A percentile compares a stretch with the other conserved stretches of the same genome.
phyloP scores from a whole-genome alignment of 371 early-diverging fungal species.

The Fennellomyces sp. region DNA sequence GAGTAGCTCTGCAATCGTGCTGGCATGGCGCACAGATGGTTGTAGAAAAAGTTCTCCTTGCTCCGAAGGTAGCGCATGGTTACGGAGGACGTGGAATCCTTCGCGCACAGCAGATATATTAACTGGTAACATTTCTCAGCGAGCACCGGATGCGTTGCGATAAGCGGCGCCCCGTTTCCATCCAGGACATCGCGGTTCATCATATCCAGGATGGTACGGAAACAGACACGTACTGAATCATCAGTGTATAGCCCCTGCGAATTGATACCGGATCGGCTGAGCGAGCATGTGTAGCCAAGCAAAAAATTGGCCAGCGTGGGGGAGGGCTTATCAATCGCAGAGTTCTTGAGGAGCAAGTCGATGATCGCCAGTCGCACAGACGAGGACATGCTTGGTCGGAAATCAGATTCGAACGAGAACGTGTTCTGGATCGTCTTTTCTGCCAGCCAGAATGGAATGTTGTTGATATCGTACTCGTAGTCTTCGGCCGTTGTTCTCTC shows the following conservation, averaged over 20 bases:
- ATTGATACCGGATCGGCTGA: slow-evolving; percentile 11
- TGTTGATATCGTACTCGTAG: slow-evolving; percentile 45
- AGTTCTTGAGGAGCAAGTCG: slow-evolving; percentile 70
- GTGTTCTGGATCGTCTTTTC: slow-evolving; percentile 24
- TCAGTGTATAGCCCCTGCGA: slow-evolving; percentile 50
- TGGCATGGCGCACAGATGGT: slow-evolving; percentile 60
- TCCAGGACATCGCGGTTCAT: slow-evolving; percentile 54
- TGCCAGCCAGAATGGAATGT: slow-evolving; percentile 51
- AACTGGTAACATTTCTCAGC: slow-evolving; percentile 88
- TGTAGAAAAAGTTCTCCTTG: slow-evolving; percentile 74
- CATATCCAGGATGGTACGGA: slow-evolving; percentile 74
- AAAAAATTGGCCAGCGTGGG: slow-evolving; percentile 87
- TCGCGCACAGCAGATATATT: slow-evolving; percentile 78
- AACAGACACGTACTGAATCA: slow-evolving; percentile 44
- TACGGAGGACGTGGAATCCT: slow-evolving; percentile 64
- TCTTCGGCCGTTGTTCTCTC: slow-evolving; percentile 52
- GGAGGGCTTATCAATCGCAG: slow-evolving; percentile 37
- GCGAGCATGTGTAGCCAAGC: slow-evolving; percentile 61
- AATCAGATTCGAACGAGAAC: slow-evolving; percentile 20
- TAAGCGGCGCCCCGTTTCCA: slow-evolving; percentile 48
- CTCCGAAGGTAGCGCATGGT: slow-evolving; percentile 85
- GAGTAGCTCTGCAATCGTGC: slow-evolving; percentile 45
- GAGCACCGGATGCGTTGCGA: slow-evolving; percentile 73
- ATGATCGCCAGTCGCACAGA: slow-evolving; percentile 75
- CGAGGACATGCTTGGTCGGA: slow-evolving; percentile 23